These are phyloP conservation scores for Vaccinium vitisidaea DNA, from an alignment of 148 eudicot species.

Conservation along the genomic window DNA sequence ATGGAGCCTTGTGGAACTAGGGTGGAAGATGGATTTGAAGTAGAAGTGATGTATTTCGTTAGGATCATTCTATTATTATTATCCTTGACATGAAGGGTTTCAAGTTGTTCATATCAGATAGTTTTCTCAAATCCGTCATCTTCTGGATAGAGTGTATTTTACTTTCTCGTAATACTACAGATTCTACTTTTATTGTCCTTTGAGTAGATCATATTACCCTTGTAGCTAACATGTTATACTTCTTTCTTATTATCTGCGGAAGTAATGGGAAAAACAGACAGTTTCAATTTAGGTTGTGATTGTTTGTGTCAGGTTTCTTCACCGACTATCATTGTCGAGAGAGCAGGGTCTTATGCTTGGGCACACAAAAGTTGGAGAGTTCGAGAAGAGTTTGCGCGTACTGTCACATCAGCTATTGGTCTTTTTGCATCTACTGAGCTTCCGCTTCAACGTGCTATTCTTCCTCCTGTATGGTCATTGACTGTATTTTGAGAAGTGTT, in stretches of 20 bases:
- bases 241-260: neutral
- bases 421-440: constrained; percentile 95
- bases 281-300: neutral
- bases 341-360: constrained; percentile 97
- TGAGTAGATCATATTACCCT: neutral
- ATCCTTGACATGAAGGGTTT: neutral
- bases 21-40: neutral
- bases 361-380: constrained; percentile 97
- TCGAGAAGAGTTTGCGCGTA: constrained; percentile 92
- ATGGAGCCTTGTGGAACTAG: neutral
- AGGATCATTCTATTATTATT: neutral
- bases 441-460: constrained; percentile 95
- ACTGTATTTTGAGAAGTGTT: neutral
- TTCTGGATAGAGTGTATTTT: neutral
- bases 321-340: constrained; percentile 90
- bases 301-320: constrained; percentile 71
- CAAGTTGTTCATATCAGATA: neutral
- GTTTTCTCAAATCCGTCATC: neutral
- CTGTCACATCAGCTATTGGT: constrained; percentile 87
- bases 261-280: neutral
- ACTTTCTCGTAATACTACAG: neutral
- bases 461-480: constrained; percentile 70
- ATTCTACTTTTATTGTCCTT: neutral
- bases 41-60: neutral
- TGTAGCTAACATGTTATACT: no score